Base-by-base conservation (phyloP, 2,329 filamentous ascomycete genomes). In the Orbilia quercus region DNA sequence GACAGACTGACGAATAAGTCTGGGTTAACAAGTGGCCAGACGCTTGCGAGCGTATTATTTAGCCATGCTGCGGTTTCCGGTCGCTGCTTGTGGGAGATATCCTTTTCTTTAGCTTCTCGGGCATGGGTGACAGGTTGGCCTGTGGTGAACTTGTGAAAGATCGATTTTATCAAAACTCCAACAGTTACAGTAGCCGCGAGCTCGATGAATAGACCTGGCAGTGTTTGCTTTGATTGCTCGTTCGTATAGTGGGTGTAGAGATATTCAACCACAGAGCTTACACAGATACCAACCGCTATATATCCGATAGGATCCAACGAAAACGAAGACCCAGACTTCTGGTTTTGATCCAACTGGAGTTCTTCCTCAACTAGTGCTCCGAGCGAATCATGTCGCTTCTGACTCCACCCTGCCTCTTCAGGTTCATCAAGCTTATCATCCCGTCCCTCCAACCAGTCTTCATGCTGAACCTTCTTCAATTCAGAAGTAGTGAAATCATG, bases 21-120 rank as follows among this genome's bases (percentile, higher is more conserved):
- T 0, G 90, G 90, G 77, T 92, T 92, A 77, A 92, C 84, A 28
- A 92, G 82, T 0, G 89, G 89, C 90, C 90, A 92, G 3, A 91
- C 84, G 1, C 89, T 86, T 2, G 85, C 82, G 6, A 92, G 78
- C 0, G 91, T 79, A 2, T 86, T 88, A 78, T 92, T 92, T 60
- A 92, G 83, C 90, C 90, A 92, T 58, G 87, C 84, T 0, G 87
- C 85, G 0, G 89, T 89, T 76, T 90, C 89, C 2, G 89, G 87
- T n/a, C 51, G 45, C 25, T 69, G 64, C 16, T 40, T 54, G 36
- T 69, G 34, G 1, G 64, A 59, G 5, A 69, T 60, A 48, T 44
- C 16, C 3, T 38, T 45, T 34, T 69, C 64, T 40, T 54, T 28
- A 22, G 25, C 31, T 47, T 60, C 51, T n/a, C 64, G 54, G 0